A percentile compares a stretch with the other conserved stretches of the same genome.
These are phyloP conservation scores for Ophiostoma perfectum DNA, from an alignment of 2,329 filamentous ascomycete genomes.

Conservation along the genomic window DNA sequence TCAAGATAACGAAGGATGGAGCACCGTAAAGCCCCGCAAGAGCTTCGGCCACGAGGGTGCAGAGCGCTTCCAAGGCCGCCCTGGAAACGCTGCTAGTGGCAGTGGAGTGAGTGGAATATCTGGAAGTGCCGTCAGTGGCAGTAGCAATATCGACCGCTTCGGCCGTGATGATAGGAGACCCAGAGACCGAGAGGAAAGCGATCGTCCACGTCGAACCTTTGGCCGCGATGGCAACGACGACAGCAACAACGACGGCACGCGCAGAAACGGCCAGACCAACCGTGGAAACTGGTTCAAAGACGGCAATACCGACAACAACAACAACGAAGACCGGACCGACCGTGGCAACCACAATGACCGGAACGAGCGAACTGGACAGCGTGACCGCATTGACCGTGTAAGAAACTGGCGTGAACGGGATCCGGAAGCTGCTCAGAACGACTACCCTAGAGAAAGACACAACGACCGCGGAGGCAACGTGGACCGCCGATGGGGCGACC, in stretches of 20 bases:
- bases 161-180: constrained; percentile 52
- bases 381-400: constrained; percentile 53
- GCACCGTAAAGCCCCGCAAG: constrained; percentile 65
- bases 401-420: constrained; percentile 58
- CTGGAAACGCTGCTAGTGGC: constrained; percentile 32
- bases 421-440: constrained; percentile 36
- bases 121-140: constrained; percentile 34
- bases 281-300: constrained; percentile 26
- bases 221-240: constrained; percentile 38
- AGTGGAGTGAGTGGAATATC: constrained; percentile 43
- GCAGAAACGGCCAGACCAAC: constrained; percentile 3
- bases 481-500: constrained; percentile 49
- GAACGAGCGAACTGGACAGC: constrained; percentile 35
- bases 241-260: constrained; percentile 48
- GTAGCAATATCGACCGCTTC: constrained; percentile 44
- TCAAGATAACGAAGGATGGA: constrained; percentile 67
- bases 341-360: constrained; percentile 49
- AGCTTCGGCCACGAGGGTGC: constrained; percentile 68
- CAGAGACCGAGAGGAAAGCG: constrained; percentile 44
- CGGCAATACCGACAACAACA: constrained; percentile 42
- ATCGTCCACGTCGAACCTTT: constrained; percentile 31
- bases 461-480: constrained; percentile 35
- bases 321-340: constrained; percentile 36
- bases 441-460: constrained; percentile 22
- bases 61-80: constrained; percentile 51